A percentile compares a stretch with the other conserved stretches of the same genome.
Conservation (phyloP, 148 eudicot species). For the Cornus controversa region DNA sequence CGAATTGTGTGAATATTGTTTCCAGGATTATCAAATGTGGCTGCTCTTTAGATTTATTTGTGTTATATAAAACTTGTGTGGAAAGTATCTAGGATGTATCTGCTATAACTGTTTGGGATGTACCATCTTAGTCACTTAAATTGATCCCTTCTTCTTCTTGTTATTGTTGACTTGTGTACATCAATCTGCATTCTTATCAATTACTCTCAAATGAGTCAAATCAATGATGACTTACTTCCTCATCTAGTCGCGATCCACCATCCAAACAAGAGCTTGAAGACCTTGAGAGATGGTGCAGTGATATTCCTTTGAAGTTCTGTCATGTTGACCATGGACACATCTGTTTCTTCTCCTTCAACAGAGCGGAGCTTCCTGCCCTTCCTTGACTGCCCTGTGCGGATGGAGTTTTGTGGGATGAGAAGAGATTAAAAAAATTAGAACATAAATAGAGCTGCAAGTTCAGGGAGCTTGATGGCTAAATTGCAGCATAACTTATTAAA, state of each 20-base stretch:
- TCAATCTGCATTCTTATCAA: not conserved
- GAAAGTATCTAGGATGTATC: too few relatives aligned
- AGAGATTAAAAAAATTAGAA: not conserved
- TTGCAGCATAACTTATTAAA: not conserved
- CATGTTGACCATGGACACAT: slow-evolving; percentile 74
- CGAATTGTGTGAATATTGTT: too few relatives aligned
- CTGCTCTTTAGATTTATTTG: too few relatives aligned
- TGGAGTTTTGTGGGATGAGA: too few relatives aligned
- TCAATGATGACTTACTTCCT: not conserved
- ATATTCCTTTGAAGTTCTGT: slow-evolving; percentile 53
- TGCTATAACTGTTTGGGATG: too few relatives aligned
- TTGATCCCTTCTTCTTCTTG: too few relatives aligned
- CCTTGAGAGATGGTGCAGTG: slow-evolving; percentile 54
- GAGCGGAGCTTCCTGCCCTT: slow-evolving; percentile 58
- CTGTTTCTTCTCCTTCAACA: slow-evolving; percentile 63
- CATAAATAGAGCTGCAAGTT: not conserved
- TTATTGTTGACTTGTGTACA: too few relatives aligned
- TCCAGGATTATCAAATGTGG: too few relatives aligned
- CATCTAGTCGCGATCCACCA: slow-evolving; percentile 62
- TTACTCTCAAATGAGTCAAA: not conserved
- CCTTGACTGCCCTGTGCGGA: slow-evolving; percentile 31
- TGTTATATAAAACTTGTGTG: too few relatives aligned
- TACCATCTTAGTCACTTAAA: too few relatives aligned
- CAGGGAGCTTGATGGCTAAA: not conserved
- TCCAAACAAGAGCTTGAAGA: slow-evolving; percentile 53